Evolutionary conservation across 768 basidiomycete species (phyloP).

Genomic region (Mycena rebaudengoi): DNA sequence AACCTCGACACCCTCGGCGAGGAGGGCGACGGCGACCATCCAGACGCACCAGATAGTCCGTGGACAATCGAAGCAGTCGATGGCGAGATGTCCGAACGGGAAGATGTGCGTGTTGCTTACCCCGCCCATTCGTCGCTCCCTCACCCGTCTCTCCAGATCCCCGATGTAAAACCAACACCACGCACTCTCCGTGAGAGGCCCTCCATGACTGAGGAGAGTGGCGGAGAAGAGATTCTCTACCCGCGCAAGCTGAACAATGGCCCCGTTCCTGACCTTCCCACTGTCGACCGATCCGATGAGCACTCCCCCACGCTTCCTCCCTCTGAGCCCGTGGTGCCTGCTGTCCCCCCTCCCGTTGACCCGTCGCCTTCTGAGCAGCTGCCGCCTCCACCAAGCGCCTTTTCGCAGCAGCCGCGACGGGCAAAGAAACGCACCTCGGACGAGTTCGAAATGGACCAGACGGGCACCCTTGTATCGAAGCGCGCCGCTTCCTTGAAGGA

Average conservation of each 20-base stretch:
- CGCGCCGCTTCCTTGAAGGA: constrained; percentile 47
- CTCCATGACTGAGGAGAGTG: constrained; percentile 84
- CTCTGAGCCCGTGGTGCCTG: constrained; percentile 30
- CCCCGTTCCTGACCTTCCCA: constrained; percentile 41
- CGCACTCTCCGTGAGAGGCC: constrained; percentile 65
- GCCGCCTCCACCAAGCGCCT: constrained; percentile 74
- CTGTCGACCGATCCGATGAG: constrained; percentile 34
- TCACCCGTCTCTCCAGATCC: constrained; percentile 41
- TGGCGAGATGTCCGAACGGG: constrained; percentile 75
- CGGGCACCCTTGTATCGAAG: constrained; percentile 67
- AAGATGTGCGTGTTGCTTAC: constrained; percentile 60
- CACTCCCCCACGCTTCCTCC: constrained; percentile 37
- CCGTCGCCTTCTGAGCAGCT: constrained; percentile 41
- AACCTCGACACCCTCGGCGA: constrained; percentile 40
- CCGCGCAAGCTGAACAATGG: constrained; percentile 62
- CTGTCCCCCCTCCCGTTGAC: constrained; percentile 39
- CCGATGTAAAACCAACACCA: constrained; percentile 52
- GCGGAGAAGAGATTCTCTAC: constrained; percentile 90
- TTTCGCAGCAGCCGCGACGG: constrained; percentile 57
- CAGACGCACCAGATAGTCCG: constrained; percentile 78
- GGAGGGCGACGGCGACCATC: constrained; percentile 52
- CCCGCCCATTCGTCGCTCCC: constrained; percentile 4
- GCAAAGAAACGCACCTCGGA: constrained; percentile 82
- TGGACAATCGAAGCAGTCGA: constrained; percentile 92
- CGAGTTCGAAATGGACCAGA: constrained; percentile 83